These are phyloP conservation scores for Piper betle DNA, from an alignment of 164 flowering plant genomes.

Conservation along the genomic window DNA sequence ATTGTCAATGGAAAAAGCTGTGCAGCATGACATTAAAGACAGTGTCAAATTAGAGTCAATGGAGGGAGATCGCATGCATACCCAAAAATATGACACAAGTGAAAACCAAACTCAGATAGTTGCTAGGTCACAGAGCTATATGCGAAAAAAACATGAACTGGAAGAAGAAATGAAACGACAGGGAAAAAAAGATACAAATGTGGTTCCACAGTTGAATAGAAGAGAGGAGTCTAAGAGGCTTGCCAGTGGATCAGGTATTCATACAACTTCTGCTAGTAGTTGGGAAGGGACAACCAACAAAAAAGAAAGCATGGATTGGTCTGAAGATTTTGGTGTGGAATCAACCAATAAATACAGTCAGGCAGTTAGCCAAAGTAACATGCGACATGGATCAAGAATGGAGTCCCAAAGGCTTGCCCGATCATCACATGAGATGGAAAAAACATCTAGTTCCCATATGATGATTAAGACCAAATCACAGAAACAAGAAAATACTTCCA, in stretches of 20 bases:
- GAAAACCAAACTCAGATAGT: background rate
- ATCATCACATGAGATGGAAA: slow-evolving; percentile 15
- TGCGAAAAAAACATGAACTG: background rate
- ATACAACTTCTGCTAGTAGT: slow-evolving; percentile 10
- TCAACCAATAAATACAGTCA: background rate
- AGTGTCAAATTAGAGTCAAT: slow-evolving; percentile 7
- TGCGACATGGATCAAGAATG: slow-evolving; percentile 11
- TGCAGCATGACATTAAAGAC: slow-evolving; percentile 15
- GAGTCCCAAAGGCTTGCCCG: slow-evolving; percentile 14
- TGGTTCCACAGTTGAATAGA: slow-evolving; percentile 9
- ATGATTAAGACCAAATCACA: slow-evolving; percentile 1
- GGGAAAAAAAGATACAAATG: slow-evolving; percentile 5
- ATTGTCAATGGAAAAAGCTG: slow-evolving; percentile 15
- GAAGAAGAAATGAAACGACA: slow-evolving; percentile 5
- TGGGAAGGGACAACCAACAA: slow-evolving; percentile 10
- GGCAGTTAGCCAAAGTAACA: background rate
- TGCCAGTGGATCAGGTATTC: slow-evolving; percentile 12
- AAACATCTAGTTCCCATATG: slow-evolving; percentile 20
- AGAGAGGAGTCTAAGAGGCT: slow-evolving; percentile 19
- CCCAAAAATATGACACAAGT: background rate
- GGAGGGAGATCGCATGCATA: background rate
- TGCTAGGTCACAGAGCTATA: background rate
- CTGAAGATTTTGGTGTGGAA: background rate
- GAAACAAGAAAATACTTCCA: slow-evolving; percentile 1
- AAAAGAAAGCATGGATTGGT: background rate